These are phyloP conservation scores for Zygoascus tannicola DNA, from an alignment of 805 yeast genomes.

Conservation along the genomic window DNA sequence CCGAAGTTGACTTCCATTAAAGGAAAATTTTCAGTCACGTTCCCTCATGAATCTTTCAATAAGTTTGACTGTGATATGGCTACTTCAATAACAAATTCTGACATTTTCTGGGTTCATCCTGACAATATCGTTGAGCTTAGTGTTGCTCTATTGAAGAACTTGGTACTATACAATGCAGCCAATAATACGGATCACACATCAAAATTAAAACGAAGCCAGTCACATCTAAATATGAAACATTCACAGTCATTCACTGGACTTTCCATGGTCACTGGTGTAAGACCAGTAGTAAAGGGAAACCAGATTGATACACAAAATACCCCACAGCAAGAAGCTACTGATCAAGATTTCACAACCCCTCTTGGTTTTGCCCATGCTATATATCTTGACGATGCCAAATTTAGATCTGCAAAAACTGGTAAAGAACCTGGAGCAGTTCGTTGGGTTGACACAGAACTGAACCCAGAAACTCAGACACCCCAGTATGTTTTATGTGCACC, in stretches of 20 bases:
- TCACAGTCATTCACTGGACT: constrained; percentile 13
- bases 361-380: constrained; percentile 16
- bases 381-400: constrained; percentile 32
- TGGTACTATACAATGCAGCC: constrained; percentile 29
- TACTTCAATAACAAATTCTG: constrained; percentile 28
- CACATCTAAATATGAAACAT: neutral
- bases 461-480: constrained; percentile 3
- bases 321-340: too few relatives aligned
- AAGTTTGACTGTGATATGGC: constrained; percentile 30
- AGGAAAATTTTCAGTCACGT: constrained; percentile 8
- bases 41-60: constrained; percentile 15
- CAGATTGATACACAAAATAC: too few relatives aligned
- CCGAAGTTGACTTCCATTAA: constrained; percentile 18
- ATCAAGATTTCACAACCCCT: too few relatives aligned
- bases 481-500: constrained; percentile 28
- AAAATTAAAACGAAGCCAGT: neutral
- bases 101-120: constrained; percentile 46
- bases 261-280: constrained; percentile 13
- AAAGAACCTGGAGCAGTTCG: constrained; percentile 34
- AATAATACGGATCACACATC: neutral
- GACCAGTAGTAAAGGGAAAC: too few relatives aligned
- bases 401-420: constrained; percentile 28
- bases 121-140: constrained; percentile 50
- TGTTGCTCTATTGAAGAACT: constrained; percentile 37
- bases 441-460: constrained; percentile 14